phyloP scores from a whole-genome alignment of 306 rosid species.

The Vigna trinervia region DNA sequence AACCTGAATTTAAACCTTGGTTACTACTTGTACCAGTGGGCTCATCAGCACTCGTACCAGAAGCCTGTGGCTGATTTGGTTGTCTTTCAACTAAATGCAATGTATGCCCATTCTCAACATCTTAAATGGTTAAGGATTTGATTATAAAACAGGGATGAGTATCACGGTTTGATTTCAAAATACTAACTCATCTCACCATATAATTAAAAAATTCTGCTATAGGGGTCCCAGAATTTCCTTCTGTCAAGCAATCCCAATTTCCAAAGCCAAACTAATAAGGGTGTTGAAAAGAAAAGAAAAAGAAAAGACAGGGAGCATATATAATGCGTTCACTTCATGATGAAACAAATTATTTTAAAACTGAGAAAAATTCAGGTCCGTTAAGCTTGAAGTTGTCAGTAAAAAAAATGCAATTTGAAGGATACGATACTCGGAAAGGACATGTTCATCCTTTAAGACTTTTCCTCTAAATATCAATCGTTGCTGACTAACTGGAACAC shows the following conservation, averaged over 20 bases:
- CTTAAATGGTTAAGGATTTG: conserved; percentile 70
- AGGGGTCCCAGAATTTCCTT: background rate
- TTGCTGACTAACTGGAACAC: conserved; percentile 87
- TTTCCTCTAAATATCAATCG: conserved; percentile 96
- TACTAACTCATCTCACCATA: background rate
- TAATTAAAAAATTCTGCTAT: background rate
- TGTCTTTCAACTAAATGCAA: conserved; percentile 96
- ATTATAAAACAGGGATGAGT: conserved; percentile 29
- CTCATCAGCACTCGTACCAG: conserved; percentile 65
- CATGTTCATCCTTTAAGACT: conserved; percentile 87
- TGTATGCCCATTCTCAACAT: conserved; percentile 93
- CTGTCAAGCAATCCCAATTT: background rate
- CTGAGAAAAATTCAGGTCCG: conserved; percentile 8
- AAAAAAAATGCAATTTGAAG: conserved; percentile 40
- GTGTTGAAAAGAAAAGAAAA: background rate
- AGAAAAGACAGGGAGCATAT: background rate
- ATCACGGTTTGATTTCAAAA: conserved; percentile 15
- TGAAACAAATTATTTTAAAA: conserved; percentile 30
- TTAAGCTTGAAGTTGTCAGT: background rate
- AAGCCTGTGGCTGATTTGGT: conserved; percentile 68
- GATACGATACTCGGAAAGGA: conserved; percentile 95
- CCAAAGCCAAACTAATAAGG: conserved; percentile 13
- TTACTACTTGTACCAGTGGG: conserved; percentile 52
- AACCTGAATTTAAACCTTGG: conserved; percentile 51
- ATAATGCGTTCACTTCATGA: conserved; percentile 12